Evolutionary conservation across 73 alveolate genomes (phyloP), one percentile per base, ranked within the genome.

Genomic region (Durusdinium trenchii): DNA sequence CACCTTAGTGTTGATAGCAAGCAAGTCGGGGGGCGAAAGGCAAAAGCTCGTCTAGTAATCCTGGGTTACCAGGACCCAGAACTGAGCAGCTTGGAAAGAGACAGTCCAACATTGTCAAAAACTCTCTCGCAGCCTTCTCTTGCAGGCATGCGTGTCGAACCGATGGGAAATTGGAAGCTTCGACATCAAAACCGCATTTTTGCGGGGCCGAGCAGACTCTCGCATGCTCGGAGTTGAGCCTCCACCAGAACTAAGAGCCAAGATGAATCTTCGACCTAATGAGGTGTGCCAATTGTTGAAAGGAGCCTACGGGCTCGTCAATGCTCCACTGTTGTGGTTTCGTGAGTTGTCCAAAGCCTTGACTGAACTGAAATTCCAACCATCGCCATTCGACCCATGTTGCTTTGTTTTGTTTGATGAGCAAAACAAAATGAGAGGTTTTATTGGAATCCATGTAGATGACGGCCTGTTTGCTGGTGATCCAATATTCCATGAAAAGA

Each of bases 261-360:
- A 78, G 42, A 10, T 84, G 51, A 50, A 52, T 5, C 78, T 84
- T 10, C n/a, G 42, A 38, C 78, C 48, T 1, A 54, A 48, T 26
- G 94, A 84, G 36, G 38, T 84, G 50, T 35, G 60, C 40, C 57
- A 50, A 81, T n/a, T 81, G 14, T 47, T 81, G 28, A 81, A 81
- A 35, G 92, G 92, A 32, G 92, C 71, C 14, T 71, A 71, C 23
- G 83, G 83, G n/a, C 46, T n/a, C n/a, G n/a, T n/a, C n/a, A n/a
- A n/a, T n/a, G n/a, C n/a, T n/a, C n/a, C n/a, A n/a, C n/a, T n/a
- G 83, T 30, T 28, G 94, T 84, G 94, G 94, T 84, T 18, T 54
- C 36, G 52, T 35, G 94, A 84, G 42, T 36, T 84, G 16, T 4
- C 40, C 2, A 40, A 32, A 3, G n/a, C 57, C 43, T 26, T 84